phyloP scores from a whole-genome alignment of 352 stramenopile species.

The Globisporangium polare region DNA sequence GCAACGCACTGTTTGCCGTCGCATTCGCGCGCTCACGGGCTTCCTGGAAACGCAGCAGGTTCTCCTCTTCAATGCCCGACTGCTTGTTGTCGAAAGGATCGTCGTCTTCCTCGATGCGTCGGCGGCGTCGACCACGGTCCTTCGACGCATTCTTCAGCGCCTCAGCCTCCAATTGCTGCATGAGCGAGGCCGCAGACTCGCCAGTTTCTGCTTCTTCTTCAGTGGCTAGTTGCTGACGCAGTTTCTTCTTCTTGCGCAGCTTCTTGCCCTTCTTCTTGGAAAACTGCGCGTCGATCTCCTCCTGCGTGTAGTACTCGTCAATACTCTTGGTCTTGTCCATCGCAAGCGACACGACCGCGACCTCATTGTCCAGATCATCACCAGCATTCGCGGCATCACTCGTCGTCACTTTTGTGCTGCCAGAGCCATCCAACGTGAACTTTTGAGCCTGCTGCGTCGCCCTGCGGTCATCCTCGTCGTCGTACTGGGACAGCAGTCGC shows the following conservation, averaged over 20 bases:
- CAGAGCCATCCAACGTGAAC: slow-evolving; percentile 53
- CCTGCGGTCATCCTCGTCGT: slow-evolving; percentile 72
- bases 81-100: slow-evolving; percentile 27
- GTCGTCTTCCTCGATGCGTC: slow-evolving; percentile 26
- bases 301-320: slow-evolving; percentile 82
- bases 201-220: slow-evolving; percentile 28
- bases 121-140: slow-evolving; percentile 61
- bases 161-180: slow-evolving; percentile 69
- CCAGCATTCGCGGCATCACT: slow-evolving; percentile 16
- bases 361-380: slow-evolving; percentile 24
- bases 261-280: slow-evolving; percentile 81
- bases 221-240: slow-evolving; percentile 20
- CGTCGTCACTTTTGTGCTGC: slow-evolving; percentile 15
- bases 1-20: slow-evolving; percentile 38
- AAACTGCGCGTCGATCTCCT: slow-evolving; percentile 85
- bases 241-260: slow-evolving; percentile 62
- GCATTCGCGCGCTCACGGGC: slow-evolving; percentile 62
- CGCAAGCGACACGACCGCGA: slow-evolving; percentile 55
- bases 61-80: slow-evolving; percentile 31
- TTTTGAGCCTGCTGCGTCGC: slow-evolving; percentile 35
- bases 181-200: slow-evolving; percentile 27
- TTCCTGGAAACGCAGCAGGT: slow-evolving; percentile 63
- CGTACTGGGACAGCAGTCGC: slow-evolving; percentile 84
- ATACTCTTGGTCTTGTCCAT: slow-evolving; percentile 44
- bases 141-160: slow-evolving; percentile 27